These are phyloP conservation scores for Dactylellina drechsleri DNA, from an alignment of 2,329 filamentous ascomycete species.

Conservation along the genomic window DNA sequence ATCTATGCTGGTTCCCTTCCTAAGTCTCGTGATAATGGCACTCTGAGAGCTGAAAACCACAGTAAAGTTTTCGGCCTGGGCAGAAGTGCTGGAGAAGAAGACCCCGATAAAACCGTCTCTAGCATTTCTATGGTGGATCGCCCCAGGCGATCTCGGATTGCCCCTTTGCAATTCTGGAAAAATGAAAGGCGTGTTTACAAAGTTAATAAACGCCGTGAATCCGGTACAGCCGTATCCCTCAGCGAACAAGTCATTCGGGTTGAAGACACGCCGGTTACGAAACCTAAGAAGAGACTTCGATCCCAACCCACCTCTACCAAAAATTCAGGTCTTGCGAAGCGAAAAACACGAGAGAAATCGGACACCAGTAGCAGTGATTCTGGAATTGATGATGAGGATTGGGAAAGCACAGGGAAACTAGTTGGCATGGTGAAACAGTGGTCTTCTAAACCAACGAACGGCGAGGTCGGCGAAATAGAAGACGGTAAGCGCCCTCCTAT, in stretches of 20 bases:
- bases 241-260: conserved; percentile 32
- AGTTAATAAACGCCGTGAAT: conserved; percentile 65
- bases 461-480: conserved; percentile 44
- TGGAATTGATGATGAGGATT: conserved; percentile 61
- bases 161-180: conserved; percentile 85
- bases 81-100: conserved; percentile 38
- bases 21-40: neutral
- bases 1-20: neutral
- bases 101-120: conserved; percentile 52
- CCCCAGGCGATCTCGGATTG: conserved; percentile 77
- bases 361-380: conserved; percentile 57
- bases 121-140: conserved; percentile 23
- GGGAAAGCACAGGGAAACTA: conserved; percentile 58
- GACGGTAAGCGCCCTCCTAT: conserved; percentile 43
- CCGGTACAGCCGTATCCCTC: conserved; percentile 22
- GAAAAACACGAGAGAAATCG: neutral
- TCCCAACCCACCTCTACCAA: conserved; percentile 1
- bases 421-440: conserved; percentile 51
- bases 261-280: conserved; percentile 30
- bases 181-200: conserved; percentile 79
- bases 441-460: conserved; percentile 28
- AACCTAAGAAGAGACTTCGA: conserved; percentile 16
- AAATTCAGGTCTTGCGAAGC: neutral
- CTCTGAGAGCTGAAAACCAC: neutral
- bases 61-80: neutral